A percentile compares a stretch with the other conserved stretches of the same genome.
phyloP scores from a whole-genome alignment of 2,329 filamentous ascomycete genomes.

The Westerdykella sp. region DNA sequence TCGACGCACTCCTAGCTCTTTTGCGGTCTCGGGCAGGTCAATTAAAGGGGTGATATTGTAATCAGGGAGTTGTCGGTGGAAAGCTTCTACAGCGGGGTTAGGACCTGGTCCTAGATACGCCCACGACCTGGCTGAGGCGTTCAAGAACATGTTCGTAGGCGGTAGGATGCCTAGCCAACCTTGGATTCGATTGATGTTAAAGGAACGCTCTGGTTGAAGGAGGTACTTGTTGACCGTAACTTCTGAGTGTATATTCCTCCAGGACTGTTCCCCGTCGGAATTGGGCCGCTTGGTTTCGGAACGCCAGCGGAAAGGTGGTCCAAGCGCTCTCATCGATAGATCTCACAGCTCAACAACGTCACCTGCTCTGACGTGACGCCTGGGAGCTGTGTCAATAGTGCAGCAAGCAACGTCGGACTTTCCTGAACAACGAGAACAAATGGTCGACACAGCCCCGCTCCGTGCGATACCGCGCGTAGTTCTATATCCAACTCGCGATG shows the following conservation, averaged over 20 bases:
- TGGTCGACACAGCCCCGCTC: slow-evolving; percentile 12
- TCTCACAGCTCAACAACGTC: neutral
- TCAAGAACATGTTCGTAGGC: slow-evolving; percentile 18
- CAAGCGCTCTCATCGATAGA: neutral
- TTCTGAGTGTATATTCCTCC: no score
- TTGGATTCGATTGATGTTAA: no score
- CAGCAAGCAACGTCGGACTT: no score
- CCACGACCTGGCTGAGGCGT: slow-evolving; percentile 22
- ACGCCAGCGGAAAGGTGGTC: neutral
- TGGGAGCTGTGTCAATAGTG: no score
- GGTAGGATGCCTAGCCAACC: neutral
- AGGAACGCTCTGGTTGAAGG: no score
- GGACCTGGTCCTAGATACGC: slow-evolving; percentile 8
- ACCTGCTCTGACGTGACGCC: neutral
- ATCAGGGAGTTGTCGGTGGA: slow-evolving; percentile 54
- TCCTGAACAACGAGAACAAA: neutral
- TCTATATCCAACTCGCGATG: slow-evolving; percentile 23
- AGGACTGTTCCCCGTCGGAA: no score
- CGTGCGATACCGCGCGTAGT: slow-evolving; percentile 21
- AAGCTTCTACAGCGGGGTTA: slow-evolving; percentile 30
- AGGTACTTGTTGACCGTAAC: no score
- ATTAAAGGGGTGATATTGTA: slow-evolving; percentile 54
- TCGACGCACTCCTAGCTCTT: slow-evolving; percentile 46
- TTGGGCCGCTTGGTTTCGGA: no score
- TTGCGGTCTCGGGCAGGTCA: slow-evolving; percentile 49